These are phyloP conservation scores for Wallacemonas rigidus DNA, from an alignment of 208 protist species.

Conservation along the genomic window DNA sequence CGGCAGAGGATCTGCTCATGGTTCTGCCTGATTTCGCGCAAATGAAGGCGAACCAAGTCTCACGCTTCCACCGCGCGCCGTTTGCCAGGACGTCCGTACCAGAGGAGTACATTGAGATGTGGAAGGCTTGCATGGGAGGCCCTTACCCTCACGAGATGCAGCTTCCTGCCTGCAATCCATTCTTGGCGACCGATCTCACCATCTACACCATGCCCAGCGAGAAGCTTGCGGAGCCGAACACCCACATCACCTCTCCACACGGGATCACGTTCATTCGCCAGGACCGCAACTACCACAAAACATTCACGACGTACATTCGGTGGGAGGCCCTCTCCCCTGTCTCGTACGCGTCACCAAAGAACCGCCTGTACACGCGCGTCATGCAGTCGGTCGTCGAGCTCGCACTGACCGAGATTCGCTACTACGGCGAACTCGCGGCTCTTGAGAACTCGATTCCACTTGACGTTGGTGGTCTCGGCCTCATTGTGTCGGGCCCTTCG, in stretches of 20 bases:
- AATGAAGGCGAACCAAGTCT: slow-evolving; percentile 25
- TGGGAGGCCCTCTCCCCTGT: slow-evolving; percentile 56
- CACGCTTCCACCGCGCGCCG: slow-evolving; percentile 45
- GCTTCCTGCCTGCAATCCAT: slow-evolving; percentile 61
- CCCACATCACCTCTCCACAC: slow-evolving; percentile 36
- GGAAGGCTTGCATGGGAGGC: slow-evolving; percentile 31
- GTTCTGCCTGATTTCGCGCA: slow-evolving; percentile 60
- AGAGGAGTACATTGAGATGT: slow-evolving; percentile 38
- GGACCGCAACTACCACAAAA: slow-evolving; percentile 41
- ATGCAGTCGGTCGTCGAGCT: slow-evolving; percentile 50
- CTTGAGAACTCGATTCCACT: slow-evolving; percentile 44
- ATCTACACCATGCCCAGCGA: slow-evolving; percentile 29
- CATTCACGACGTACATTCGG: slow-evolving; percentile 59
- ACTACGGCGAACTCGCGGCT: slow-evolving; percentile 69
- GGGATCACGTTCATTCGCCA: slow-evolving; percentile 50
- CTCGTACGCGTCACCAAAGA: slow-evolving; percentile 40
- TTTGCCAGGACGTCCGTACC: slow-evolving; percentile 36
- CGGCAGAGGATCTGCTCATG: slow-evolving; percentile 36
- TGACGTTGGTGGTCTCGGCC: slow-evolving; percentile 29
- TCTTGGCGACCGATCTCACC: slow-evolving; percentile 73
- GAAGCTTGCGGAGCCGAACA: slow-evolving; percentile 8
- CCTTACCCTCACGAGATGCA: slow-evolving; percentile 30
- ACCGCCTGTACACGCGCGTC: slow-evolving; percentile 65
- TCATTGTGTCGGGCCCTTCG: slow-evolving; percentile 60
- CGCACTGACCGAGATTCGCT: slow-evolving; percentile 50